These are phyloP conservation scores for Saturnispora mendoncae DNA, from an alignment of 805 yeast genomes.

Conservation along the genomic window DNA sequence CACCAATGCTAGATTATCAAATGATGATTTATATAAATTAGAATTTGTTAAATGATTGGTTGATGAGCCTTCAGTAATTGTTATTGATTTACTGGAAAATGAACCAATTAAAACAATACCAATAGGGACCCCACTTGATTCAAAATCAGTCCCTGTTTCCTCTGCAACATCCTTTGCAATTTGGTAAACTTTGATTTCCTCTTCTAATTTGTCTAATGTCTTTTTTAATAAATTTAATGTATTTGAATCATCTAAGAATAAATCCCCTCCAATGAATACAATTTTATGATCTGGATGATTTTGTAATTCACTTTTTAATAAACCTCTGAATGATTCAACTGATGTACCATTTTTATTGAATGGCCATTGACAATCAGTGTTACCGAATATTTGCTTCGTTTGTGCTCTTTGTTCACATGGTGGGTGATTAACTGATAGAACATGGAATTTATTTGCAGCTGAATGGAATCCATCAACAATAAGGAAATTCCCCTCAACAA, in stretches of 20 bases:
- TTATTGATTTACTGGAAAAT: constrained; percentile 59
- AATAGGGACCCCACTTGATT: constrained; percentile 25
- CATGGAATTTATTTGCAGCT: constrained; percentile 63
- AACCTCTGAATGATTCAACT: constrained; percentile 47
- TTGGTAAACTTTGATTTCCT: constrained; percentile 27
- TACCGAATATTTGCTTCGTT: constrained; percentile 66
- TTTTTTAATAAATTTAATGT: constrained; percentile 58
- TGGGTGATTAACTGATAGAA: constrained; percentile 74
- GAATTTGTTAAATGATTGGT: constrained; percentile 40
- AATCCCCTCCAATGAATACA: constrained; percentile 66
- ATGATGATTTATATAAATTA: constrained; percentile 52
- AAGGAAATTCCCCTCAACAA: constrained; percentile 66
- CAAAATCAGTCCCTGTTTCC: constrained; percentile 11
- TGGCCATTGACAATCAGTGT: constrained; percentile 50
- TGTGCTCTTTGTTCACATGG: constrained; percentile 69
- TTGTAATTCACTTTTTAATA: constrained; percentile 42
- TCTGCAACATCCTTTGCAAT: constrained; percentile 17
- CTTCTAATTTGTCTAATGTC: constrained; percentile 46
- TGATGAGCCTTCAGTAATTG: constrained; percentile 42
- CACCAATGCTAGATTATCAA: constrained; percentile 65
- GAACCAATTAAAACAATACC: constrained; percentile 76
- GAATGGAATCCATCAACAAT: constrained; percentile 81
- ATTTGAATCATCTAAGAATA: constrained; percentile 52
- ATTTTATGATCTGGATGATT: constrained; percentile 46
- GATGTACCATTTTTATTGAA: constrained; percentile 37